These are phyloP conservation scores for Dryas integrifolia DNA, from an alignment of 331 rosid genomes.

Conservation along the genomic window DNA sequence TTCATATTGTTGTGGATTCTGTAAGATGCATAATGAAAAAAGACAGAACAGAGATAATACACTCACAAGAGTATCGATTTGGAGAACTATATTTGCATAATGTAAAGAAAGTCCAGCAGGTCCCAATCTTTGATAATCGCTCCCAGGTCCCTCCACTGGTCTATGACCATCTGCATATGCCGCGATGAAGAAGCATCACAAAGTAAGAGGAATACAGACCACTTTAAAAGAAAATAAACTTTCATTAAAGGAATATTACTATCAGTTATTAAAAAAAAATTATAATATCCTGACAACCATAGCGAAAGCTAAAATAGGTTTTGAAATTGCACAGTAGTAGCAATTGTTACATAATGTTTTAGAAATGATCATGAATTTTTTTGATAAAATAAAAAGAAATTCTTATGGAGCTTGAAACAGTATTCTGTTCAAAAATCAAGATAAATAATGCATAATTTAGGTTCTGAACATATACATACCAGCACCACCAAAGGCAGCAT, in stretches of 20 bases:
- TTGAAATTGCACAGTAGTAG: not conserved
- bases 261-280: not conserved
- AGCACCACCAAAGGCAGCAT: conserved; percentile 46
- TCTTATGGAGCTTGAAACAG: conserved; percentile 8
- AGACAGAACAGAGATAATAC: conserved; percentile 11
- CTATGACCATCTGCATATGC: conserved; percentile 46
- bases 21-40: conserved; percentile 18
- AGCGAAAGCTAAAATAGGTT: not conserved
- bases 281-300: too few species aligned
- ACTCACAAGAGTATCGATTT: conserved; percentile 81
- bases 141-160: conserved; percentile 36
- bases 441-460: not conserved
- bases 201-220: conserved; percentile 3
- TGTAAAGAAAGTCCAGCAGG: conserved; percentile 84
- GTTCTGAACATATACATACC: conserved; percentile 42
- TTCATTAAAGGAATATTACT: not conserved
- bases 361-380: not conserved
- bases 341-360: not conserved
- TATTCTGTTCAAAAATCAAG: conserved; percentile 3
- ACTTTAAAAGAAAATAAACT: not conserved
- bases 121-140: conserved; percentile 56
- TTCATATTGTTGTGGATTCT: not conserved
- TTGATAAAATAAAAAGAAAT: not conserved
- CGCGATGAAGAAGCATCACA: conserved; percentile 27
- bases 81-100: conserved; percentile 80